Evolutionary conservation across 2,329 filamentous ascomycete genomes (phyloP).

Genomic region (Tolypocladium sp.): DNA sequence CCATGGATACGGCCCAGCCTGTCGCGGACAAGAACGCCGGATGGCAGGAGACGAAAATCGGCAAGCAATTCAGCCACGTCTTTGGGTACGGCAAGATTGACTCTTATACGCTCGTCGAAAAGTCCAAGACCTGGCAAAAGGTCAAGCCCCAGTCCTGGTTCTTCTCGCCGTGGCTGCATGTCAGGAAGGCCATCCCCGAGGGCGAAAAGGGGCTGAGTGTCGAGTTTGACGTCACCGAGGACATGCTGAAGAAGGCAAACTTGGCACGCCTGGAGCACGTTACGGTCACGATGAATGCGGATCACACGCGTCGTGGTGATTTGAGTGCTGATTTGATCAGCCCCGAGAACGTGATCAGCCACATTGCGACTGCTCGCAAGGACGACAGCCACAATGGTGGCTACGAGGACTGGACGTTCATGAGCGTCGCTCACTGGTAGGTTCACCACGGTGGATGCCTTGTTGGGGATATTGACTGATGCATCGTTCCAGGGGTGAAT

Average conservation of each 20-base stretch:
- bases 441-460: conserved; percentile 15
- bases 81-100: conserved; percentile 96
- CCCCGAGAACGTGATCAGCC: conserved; percentile 70
- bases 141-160: conserved; percentile 96
- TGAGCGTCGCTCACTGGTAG: conserved; percentile 94
- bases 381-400: conserved; percentile 58
- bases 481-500: conserved; percentile 63
- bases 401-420: conserved; percentile 96
- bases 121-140: conserved; percentile 72
- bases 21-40: conserved; percentile 61
- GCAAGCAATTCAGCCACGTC: conserved; percentile 84
- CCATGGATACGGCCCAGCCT: conserved; percentile 73
- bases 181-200: conserved; percentile 78
- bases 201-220: conserved; percentile 71
- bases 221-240: conserved; percentile 70
- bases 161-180: conserved; percentile 87
- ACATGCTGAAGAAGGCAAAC: conserved; percentile 76
- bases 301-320: conserved; percentile 80
- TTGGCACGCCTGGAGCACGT: conserved; percentile 85
- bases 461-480: neutral
- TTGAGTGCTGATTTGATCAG: conserved; percentile 86
- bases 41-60: conserved; percentile 75
- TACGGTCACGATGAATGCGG: conserved; percentile 93
- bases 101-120: conserved; percentile 74
- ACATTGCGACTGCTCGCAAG: conserved; percentile 68